Conservation (phyloP, 2,329 filamentous ascomycete species). For the Thielaviopsis ethacetica region DNA sequence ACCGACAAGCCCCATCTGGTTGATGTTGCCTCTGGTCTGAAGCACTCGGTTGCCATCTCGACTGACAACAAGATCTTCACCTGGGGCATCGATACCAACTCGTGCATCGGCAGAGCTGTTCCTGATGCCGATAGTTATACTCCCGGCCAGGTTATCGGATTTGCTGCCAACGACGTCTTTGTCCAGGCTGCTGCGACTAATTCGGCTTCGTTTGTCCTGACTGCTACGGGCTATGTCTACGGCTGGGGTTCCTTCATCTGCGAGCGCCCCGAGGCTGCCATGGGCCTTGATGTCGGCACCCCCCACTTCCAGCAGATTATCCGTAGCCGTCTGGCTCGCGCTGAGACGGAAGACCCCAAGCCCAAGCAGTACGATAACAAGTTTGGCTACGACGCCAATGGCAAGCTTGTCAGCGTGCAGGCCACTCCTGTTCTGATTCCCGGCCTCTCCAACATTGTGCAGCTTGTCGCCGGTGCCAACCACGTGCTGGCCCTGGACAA, state of each 20-base stretch:
- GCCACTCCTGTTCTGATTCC: slow-evolving; percentile 30
- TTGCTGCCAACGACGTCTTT: slow-evolving; percentile 37
- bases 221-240: slow-evolving; percentile 50
- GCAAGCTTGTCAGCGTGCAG: slow-evolving; percentile 27
- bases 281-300: background rate
- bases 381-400: slow-evolving; percentile 29
- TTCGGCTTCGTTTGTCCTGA: slow-evolving; percentile 54
- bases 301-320: background rate
- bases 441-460: slow-evolving; percentile 39
- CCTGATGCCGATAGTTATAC: slow-evolving; percentile 19
- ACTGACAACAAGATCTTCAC: slow-evolving; percentile 60
- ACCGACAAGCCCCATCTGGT: slow-evolving; percentile 45
- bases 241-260: slow-evolving; percentile 59
- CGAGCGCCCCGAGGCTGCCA: background rate
- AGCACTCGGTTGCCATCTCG: slow-evolving; percentile 60
- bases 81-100: slow-evolving; percentile 64
- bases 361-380: slow-evolving; percentile 25
- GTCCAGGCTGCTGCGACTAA: slow-evolving; percentile 47
- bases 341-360: slow-evolving; percentile 13
- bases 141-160: slow-evolving; percentile 20
- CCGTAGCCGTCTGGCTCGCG: slow-evolving; percentile 18
- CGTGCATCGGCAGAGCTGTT: slow-evolving; percentile 44
- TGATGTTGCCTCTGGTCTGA: slow-evolving; percentile 53
- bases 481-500: slow-evolving; percentile 47
- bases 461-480: slow-evolving; percentile 47